Percentiles rank a stretch among this genome's conserved stretches.
Evolutionary conservation across 352 stramenopile genomes (phyloP).

Genomic region (Peronospora belbahrii): DNA sequence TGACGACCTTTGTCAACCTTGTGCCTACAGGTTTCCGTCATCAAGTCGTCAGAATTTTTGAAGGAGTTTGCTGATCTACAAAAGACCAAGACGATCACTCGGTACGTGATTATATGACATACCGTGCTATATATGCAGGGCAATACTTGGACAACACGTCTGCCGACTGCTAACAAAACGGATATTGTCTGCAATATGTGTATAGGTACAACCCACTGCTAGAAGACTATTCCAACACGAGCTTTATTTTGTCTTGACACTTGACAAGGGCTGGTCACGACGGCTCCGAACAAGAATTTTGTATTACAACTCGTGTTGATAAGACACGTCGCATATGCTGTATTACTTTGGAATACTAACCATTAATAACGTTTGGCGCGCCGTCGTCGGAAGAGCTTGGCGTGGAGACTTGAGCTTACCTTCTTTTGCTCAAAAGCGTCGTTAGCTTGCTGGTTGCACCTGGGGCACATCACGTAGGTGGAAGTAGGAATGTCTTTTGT

Average conservation of each 20-base stretch:
- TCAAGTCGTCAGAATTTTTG: slow-evolving; percentile 77
- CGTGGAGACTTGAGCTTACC: slow-evolving; percentile 30
- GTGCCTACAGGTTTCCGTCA: slow-evolving; percentile 52
- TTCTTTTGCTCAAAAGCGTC: slow-evolving; percentile 38
- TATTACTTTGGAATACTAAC: neutral
- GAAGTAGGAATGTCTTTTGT: slow-evolving; percentile 43
- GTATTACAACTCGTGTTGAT: slow-evolving; percentile 8
- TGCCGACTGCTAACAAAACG: slow-evolving; percentile 1
- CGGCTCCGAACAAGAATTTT: slow-evolving; percentile 3
- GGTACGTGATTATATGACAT: slow-evolving; percentile 28
- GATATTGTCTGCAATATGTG: neutral
- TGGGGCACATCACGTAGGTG: slow-evolving; percentile 53
- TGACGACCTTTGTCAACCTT: neutral
- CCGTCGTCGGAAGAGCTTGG: slow-evolving; percentile 26
- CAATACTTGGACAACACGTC: neutral
- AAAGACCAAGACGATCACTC: slow-evolving; percentile 75
- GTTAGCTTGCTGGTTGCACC: slow-evolving; percentile 33
- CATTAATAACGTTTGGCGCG: slow-evolving; percentile 14
- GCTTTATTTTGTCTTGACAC: slow-evolving; percentile 77
- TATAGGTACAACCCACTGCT: slow-evolving; percentile 84
- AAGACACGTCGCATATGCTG: slow-evolving; percentile 8
- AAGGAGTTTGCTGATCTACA: slow-evolving; percentile 70
- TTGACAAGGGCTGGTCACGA: neutral
- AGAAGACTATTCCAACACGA: slow-evolving; percentile 87
- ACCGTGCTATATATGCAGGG: neutral